Base-by-base conservation (phyloP, 2,329 filamentous ascomycete genomes). In the Colletotrichum australisinense region DNA sequence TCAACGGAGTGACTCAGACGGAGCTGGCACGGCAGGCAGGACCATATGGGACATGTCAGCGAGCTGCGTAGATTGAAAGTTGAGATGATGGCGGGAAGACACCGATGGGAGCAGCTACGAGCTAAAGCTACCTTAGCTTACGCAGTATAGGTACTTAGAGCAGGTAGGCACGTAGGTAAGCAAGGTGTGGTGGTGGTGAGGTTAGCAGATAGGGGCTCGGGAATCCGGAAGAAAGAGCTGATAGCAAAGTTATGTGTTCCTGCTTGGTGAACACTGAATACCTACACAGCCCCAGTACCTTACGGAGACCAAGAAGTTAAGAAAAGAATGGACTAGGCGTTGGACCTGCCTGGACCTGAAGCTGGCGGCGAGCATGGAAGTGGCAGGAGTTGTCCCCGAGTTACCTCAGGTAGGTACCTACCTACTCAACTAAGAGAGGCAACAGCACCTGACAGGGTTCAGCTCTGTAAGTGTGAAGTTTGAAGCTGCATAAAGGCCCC, bases 401-500 rank as follows among this genome's bases (percentile, higher is more conserved):
- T n/a, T n/a, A n/a, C 30, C 30, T 32, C 4, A 32, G 30, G 30
- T 32, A 35, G 32, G 32, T 35, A 35, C 32, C 32, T 35, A 35
- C 32, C 32, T 35, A 12, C 35, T 42, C 38, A 42, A 42, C 4
- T 42, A 19, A 42, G 38, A 19, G 32, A 35, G 32, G 11, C 32
- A 12, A 35, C 32, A 35, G 32, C 14, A 16, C 56, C 19, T 58
- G 28, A 9, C 26, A 28, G 55, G 26, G 26, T 30, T 28, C 3
- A 57, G 24, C 32, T 57, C 55, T 30, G 16, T 57, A 19, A 30
- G 55, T 32, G 11, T 32, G 16, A 26, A 46, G 52, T 65, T 65
- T 46, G 63, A 42, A 65, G 52, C 32, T 57, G 63, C 63, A 65
- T 65, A 56, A 49, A 65, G 56, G 52, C 63, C 30, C 63, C 52